phyloP scores from a whole-genome alignment of 352 stramenopile genomes.

The Phytophthora macrochlamydospora region DNA sequence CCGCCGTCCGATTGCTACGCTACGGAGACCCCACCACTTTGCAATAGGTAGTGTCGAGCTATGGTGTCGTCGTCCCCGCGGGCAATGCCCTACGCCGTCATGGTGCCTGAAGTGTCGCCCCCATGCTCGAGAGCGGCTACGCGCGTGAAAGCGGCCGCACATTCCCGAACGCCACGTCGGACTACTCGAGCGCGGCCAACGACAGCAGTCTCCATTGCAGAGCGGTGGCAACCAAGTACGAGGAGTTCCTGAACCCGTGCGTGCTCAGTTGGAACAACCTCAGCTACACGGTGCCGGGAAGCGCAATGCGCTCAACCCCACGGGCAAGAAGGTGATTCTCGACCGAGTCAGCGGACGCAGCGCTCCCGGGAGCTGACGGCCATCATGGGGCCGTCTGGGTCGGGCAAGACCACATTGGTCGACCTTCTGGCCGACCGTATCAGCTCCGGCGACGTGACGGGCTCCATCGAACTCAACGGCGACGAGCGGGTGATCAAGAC shows the following conservation, averaged over 20 bases:
- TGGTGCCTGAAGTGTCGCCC: slow-evolving; percentile 28
- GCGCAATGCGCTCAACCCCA: slow-evolving; percentile 15
- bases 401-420: slow-evolving; percentile 67
- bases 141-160: slow-evolving; percentile 24
- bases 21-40: slow-evolving; percentile 16
- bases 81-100: slow-evolving; percentile 14
- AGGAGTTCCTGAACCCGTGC: slow-evolving; percentile 28
- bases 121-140: slow-evolving; percentile 38
- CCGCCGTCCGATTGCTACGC: slow-evolving; percentile 4
- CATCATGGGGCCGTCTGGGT: slow-evolving; percentile 68
- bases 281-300: slow-evolving; percentile 21
- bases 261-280: slow-evolving; percentile 29
- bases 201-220: slow-evolving; percentile 22
- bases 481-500: slow-evolving; percentile 29
- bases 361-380: slow-evolving; percentile 53
- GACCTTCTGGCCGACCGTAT: slow-evolving; percentile 70
- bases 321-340: slow-evolving; percentile 46
- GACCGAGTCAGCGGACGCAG: slow-evolving; percentile 58
- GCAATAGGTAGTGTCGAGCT: not conserved
- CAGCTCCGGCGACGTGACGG: slow-evolving; percentile 45
- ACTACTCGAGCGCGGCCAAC: slow-evolving; percentile 18
- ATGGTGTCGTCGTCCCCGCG: slow-evolving; percentile 18
- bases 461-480: slow-evolving; percentile 61
- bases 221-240: slow-evolving; percentile 22
- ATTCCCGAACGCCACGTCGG: slow-evolving; percentile 19